Conservation (phyloP, 805 yeast species). For the Starmera quercuum region DNA sequence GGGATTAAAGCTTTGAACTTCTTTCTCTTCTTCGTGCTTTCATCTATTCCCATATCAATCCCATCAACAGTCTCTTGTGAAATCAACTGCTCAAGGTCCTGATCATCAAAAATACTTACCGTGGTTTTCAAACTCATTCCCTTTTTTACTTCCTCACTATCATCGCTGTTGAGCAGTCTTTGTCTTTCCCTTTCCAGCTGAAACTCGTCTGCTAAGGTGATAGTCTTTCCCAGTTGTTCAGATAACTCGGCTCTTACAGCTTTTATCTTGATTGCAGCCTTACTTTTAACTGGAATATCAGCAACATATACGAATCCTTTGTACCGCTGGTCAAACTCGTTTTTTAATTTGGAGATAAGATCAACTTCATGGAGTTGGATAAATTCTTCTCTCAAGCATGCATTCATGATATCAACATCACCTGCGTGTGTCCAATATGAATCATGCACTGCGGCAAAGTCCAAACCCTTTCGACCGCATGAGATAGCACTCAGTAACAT, state of each 20-base stretch:
- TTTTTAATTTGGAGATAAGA: constrained; percentile 58
- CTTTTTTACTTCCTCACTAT: constrained; percentile 37
- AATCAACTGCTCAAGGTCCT: constrained; percentile 10
- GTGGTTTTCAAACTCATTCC: constrained; percentile 64
- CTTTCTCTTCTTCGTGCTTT: constrained; percentile 3
- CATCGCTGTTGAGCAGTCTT: constrained; percentile 41
- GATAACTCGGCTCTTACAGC: constrained; percentile 42
- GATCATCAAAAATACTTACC: constrained; percentile 40
- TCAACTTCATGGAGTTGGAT: constrained; percentile 70
- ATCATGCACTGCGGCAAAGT: constrained; percentile 94
- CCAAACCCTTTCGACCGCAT: constrained; percentile 56
- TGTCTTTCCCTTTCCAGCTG: constrained; percentile 60
- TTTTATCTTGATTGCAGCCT: constrained; percentile 41
- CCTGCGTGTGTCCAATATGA: constrained; percentile 97
- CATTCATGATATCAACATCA: constrained; percentile 69
- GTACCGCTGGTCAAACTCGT: constrained; percentile 80
- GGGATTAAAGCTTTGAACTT: constrained; percentile 48
- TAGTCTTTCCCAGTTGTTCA: constrained; percentile 41
- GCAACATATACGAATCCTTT: constrained; percentile 58
- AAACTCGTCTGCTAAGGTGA: constrained; percentile 65
- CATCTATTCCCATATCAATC: constrained; percentile 4
- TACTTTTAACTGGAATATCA: constrained; percentile 43
- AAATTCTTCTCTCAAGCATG: constrained; percentile 66
- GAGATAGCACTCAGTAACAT: constrained; percentile 85
- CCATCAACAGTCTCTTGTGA: constrained; percentile 1